These are phyloP conservation scores for Ceratocystis diversiconidia DNA, from an alignment of 2,329 filamentous ascomycete species.

Conservation along the genomic window DNA sequence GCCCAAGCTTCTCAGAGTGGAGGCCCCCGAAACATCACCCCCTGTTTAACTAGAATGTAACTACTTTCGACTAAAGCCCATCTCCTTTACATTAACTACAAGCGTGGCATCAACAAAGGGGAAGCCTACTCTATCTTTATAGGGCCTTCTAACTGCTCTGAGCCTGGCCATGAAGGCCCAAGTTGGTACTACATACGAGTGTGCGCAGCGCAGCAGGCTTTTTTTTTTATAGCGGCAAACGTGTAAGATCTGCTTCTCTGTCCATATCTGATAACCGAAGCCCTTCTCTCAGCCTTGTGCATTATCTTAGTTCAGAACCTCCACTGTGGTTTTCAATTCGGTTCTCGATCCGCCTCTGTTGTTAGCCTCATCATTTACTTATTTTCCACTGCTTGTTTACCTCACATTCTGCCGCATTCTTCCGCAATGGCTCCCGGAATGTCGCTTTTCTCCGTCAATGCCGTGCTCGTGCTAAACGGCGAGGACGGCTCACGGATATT, in stretches of 20 bases:
- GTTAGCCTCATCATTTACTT: neutral
- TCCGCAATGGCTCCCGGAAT: constrained; percentile 54
- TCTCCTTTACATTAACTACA: neutral
- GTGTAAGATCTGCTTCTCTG: neutral
- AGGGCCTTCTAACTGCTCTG: no score
- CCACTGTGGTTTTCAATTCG: neutral
- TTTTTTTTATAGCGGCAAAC: neutral
- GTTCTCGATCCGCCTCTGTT: constrained; percentile 1
- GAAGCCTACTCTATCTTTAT: no score
- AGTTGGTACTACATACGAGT: neutral
- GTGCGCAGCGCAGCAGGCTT: no score
- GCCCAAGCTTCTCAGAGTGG: neutral
- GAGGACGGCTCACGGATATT: constrained; percentile 88
- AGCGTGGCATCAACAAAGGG: constrained; percentile 2
- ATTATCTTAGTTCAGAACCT: neutral
- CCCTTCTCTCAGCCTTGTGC: constrained; percentile 2
- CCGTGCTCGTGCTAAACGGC: constrained; percentile 62
- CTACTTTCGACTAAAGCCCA: neutral
- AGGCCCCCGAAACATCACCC: neutral
- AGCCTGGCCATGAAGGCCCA: neutral
- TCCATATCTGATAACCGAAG: constrained; percentile 6
- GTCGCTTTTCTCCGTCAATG: constrained; percentile 63
- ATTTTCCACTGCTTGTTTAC: neutral
- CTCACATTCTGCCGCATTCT: neutral
- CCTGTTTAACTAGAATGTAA: neutral